Evolutionary conservation across 768 basidiomycete genomes (phyloP), one percentile per base, ranked within the genome.

Genomic region (Rhodotorula sphaerocarpa): DNA sequence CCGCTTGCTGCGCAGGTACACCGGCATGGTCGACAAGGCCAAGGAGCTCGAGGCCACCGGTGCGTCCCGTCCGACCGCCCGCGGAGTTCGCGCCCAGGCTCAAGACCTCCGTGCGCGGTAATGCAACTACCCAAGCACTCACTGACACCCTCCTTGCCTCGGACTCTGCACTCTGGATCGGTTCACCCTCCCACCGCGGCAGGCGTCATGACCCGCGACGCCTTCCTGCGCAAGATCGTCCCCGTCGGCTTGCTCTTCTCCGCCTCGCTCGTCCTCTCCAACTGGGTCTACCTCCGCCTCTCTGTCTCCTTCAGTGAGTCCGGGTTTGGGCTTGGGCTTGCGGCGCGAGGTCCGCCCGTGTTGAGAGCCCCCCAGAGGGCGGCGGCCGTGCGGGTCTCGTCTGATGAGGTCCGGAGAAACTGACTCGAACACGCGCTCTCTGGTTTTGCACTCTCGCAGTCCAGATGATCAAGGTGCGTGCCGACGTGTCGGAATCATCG

Each of bases 241-340:
- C 92, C 92, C 25, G 90, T 96, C 64, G 91, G 66, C 12, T 23
- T 68, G 21, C 66, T 71, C 41, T 70, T 71, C 51, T 88, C 86
- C 30, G 91, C 84, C 21, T 90, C 87, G 63, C 82, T 97, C 56
- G 83, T 95, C 68, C 79, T 92, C 44, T 87, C 86, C 76, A 97
- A 97, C 76, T 87, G 85, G 5, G 90, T 90, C 1, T 92, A 91
- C 74, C 83, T 93, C 12, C 84, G 88, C 70, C 81, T 96, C 60
- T 86, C 84, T 67, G 88, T 92, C 10, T 83, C 88, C 0, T 96
- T 92, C 75, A 96, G 50, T 51, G 34, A 23, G 50, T 51, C 47
- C n/a, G n/a, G n/a, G n/a, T n/a, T n/a, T n/a, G n/a, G n/a, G n/a
- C n/a, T n/a, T 58, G 11, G 21, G 15, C 51, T 43, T 43, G 27